Base-by-base conservation (phyloP, 148 eudicot species). In the Suaeda aralocaspica region DNA sequence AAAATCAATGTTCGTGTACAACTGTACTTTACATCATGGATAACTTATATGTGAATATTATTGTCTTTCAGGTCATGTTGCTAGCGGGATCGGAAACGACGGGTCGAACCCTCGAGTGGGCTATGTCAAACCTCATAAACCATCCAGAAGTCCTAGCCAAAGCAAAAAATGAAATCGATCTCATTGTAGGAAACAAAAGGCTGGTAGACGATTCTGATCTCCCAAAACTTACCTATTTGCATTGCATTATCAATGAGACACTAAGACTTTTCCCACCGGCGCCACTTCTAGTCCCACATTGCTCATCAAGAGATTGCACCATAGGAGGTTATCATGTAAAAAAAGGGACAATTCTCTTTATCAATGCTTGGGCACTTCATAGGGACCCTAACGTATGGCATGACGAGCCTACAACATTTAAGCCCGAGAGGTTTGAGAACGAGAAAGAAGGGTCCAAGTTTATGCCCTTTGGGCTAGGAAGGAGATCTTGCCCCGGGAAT, bases 381-480 rank as follows among this genome's bases (percentile, higher is more conserved):
- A 59, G 78, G 19, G 76, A 68, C 64, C 75, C 75, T 25, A 12
- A 14, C 0, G 46, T 70, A 3, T 79, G 82, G 82, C 41, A 4
- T 8, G 71, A 79, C 1, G 72, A 75, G 0, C 70, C 82, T 0
- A 45, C 25, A 5, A n/a, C 24, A 36, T 79, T 79, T 49, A 71
- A 45, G 46, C 82, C 82, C 5, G 79, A 79, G 48, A 71, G 79
- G 67, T 79, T 79, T 2, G 73, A 66, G 45, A 50, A 22, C 7
- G 72, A 33, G 61, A 60, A 49, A 29, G 78, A 75, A 18, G 76
- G 76, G 48, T 79, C 50, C n/a, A 75, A 42, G 59, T 75, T 41
- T 58, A 67, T 67, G 65, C 82, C 82, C 5, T 79, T 79, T 63
- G 82, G 82, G 2, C 48, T 75, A 8, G 82, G 82, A 14, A 75